These are phyloP conservation scores for Pythium chondricola DNA, from an alignment of 352 stramenopile genomes.

Conservation along the genomic window DNA sequence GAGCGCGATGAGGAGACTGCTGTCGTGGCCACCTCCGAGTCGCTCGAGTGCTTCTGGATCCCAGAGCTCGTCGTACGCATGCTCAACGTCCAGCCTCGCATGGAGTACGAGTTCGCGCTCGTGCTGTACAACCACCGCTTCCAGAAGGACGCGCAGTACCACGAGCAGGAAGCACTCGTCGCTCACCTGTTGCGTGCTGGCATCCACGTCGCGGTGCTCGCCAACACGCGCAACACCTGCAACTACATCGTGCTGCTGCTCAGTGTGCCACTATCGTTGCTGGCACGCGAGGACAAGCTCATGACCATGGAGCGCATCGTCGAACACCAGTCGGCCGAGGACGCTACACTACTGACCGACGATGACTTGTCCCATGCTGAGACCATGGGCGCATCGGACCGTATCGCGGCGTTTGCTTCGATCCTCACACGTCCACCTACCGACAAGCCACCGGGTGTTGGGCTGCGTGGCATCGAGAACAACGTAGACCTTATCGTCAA, in stretches of 20 bases:
- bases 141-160: conserved; percentile 16
- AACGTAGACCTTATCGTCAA: conserved; percentile 45
- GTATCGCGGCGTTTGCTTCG: conserved; percentile 44
- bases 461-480: conserved; percentile 36
- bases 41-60: conserved; percentile 50
- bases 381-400: conserved; percentile 42
- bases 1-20: conserved; percentile 25
- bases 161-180: conserved; percentile 35
- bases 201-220: conserved; percentile 45
- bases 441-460: conserved; percentile 45
- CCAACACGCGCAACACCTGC: conserved; percentile 44
- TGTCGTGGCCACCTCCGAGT: conserved; percentile 27
- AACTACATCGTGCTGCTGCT: conserved; percentile 40
- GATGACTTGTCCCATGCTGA: conserved; percentile 53
- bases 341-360: conserved; percentile 35
- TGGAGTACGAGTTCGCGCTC: conserved; percentile 54
- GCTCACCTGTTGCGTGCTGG: conserved; percentile 34
- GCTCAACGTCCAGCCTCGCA: conserved; percentile 53
- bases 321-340: conserved; percentile 51
- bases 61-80: conserved; percentile 43
- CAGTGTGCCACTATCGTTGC: conserved; percentile 48
- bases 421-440: conserved; percentile 36
- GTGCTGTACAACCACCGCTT: conserved; percentile 35
- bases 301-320: conserved; percentile 57
- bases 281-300: conserved; percentile 56